phyloP scores from a whole-genome alignment of 2,329 filamentous ascomycete genomes.

The Alternaria solani region DNA sequence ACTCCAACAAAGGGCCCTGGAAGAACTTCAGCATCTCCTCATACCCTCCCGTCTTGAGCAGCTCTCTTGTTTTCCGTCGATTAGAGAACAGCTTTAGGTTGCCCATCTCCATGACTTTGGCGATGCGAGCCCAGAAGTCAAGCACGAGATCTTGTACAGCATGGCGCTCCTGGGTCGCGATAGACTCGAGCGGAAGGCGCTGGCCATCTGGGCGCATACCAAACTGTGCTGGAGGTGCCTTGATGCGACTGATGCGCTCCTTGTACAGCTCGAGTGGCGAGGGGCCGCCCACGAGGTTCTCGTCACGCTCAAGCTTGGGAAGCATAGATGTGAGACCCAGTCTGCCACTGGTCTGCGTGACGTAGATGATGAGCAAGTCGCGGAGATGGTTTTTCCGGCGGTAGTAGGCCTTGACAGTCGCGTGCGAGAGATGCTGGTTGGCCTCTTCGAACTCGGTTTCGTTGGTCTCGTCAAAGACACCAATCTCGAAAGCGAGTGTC shows the following conservation, averaged over 20 bases:
- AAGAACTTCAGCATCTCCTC: conserved; percentile 82
- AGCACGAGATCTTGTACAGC: conserved; percentile 64
- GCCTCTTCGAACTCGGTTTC: conserved; percentile 65
- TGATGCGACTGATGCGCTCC: conserved; percentile 48
- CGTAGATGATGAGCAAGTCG: conserved; percentile 85
- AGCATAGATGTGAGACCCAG: conserved; percentile 95
- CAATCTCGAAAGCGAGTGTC: conserved; percentile 89
- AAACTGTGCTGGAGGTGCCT: conserved; percentile 46
- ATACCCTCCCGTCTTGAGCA: conserved; percentile 88
- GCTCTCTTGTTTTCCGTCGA: conserved; percentile 83
- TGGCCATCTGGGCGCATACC: conserved; percentile 48
- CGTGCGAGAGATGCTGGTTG: conserved; percentile 50
- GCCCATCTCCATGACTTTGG: conserved; percentile 87
- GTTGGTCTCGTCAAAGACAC: conserved; percentile 91
- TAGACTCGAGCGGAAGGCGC: conserved; percentile 46
- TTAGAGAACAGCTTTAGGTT: conserved; percentile 90
- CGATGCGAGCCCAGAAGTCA: conserved; percentile 94
- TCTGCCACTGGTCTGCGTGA: conserved; percentile 91
- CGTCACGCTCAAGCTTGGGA: conserved; percentile 58
- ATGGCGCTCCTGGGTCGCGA: conserved; percentile 48
- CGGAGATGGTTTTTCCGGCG: conserved; percentile 83
- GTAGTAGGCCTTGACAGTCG: conserved; percentile 77
- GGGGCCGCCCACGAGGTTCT: conserved; percentile 32
- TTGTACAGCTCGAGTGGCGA: conserved; percentile 47
- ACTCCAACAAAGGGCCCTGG: conserved; percentile 77